Percentiles rank a stretch among this genome's conserved stretches.
Conservation (phyloP, 768 basidiomycete species). For the Cystofilobasidium capitatum region DNA sequence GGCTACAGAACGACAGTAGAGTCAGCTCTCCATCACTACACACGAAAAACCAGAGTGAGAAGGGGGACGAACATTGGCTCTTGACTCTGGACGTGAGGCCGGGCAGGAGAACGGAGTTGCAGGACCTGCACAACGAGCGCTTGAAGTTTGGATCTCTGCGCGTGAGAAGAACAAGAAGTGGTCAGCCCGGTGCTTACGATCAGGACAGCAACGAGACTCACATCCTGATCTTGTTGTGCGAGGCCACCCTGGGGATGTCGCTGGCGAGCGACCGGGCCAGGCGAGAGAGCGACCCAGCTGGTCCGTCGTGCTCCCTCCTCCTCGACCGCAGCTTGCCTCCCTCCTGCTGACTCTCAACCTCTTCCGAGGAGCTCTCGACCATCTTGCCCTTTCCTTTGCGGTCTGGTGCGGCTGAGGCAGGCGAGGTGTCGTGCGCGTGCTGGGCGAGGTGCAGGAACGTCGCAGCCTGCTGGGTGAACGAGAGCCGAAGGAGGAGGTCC, state of each 20-base stretch:
- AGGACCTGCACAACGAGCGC: constrained; percentile 33
- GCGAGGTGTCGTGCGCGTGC: background rate
- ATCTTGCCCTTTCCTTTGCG: constrained; percentile 20
- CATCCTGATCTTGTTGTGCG: constrained; percentile 36
- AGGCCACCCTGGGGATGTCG: constrained; percentile 31
- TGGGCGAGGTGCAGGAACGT: constrained; percentile 19
- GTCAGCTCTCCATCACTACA: background rate
- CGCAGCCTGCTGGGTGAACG: constrained; percentile 25
- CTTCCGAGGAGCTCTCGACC: constrained; percentile 8
- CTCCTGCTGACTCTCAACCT: background rate
- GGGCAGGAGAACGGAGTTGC: constrained; percentile 35
- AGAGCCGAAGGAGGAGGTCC: constrained; percentile 25
- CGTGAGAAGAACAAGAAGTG: background rate
- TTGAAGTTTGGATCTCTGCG: constrained; percentile 36
- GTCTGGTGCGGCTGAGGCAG: background rate
- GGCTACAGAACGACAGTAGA: background rate
- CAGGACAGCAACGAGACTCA: constrained; percentile 22
- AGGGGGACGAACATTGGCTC: constrained; percentile 32
- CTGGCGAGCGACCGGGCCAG: constrained; percentile 31
- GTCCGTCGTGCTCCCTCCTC: constrained; percentile 5
- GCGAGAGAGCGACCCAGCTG: constrained; percentile 20
- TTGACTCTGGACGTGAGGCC: constrained; percentile 33
- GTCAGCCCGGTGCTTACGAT: background rate
- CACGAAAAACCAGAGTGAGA: background rate
- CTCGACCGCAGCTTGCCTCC: constrained; percentile 11